These are phyloP conservation scores for Corchorus capsularis DNA, from an alignment of 345 rosid species.

Conservation along the genomic window DNA sequence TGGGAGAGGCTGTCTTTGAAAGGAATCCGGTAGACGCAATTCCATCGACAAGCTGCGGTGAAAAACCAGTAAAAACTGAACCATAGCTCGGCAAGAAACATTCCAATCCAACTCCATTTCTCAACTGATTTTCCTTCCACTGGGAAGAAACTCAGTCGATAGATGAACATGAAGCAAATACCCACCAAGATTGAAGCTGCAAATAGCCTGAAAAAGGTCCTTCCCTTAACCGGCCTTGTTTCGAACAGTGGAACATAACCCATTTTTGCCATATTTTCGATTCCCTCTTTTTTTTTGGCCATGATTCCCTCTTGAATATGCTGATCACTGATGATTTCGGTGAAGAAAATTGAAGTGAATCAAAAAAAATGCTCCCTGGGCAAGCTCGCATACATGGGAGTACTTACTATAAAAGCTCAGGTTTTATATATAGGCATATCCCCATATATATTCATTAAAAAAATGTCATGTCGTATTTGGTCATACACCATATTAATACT, in stretches of 20 bases:
- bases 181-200: conserved; percentile 25
- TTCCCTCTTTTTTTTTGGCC: too few species aligned
- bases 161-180: conserved; percentile 29
- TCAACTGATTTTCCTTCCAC: conserved; percentile 1
- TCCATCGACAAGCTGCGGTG: conserved; percentile 49
- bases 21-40: conserved; percentile 26
- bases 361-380: too few species aligned
- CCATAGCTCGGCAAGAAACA: conserved; percentile 43
- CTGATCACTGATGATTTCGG: too few species aligned
- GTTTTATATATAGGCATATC: too few species aligned
- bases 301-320: too few species aligned
- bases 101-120: conserved; percentile 41
- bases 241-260: conserved; percentile 35
- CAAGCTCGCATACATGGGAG: too few species aligned
- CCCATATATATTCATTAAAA: too few species aligned
- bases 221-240: conserved; percentile 32
- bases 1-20: conserved; percentile 42
- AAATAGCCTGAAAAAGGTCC: conserved; percentile 16
- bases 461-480: too few species aligned
- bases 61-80: conserved; percentile 51
- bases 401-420: too few species aligned
- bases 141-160: conserved; percentile 34
- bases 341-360: too few species aligned
- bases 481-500: too few species aligned
- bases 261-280: not conserved